These are phyloP conservation scores for Xylariales sp. DNA, from an alignment of 2,329 filamentous ascomycete species.

Conservation along the genomic window DNA sequence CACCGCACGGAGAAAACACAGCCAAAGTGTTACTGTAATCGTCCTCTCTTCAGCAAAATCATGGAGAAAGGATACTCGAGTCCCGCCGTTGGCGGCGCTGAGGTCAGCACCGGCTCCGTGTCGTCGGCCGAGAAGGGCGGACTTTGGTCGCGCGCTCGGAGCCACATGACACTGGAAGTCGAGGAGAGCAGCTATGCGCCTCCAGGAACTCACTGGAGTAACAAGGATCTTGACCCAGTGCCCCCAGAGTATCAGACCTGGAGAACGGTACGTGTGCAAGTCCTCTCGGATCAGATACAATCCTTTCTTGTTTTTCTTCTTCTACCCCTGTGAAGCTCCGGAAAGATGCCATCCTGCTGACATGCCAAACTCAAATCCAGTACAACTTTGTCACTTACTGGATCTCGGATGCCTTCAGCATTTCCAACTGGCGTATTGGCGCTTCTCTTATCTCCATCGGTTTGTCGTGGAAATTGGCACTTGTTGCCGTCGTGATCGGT, in stretches of 20 bases:
- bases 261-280: neutral
- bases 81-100: neutral
- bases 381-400: slow-evolving; percentile 12
- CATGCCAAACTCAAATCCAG: too few species aligned
- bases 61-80: slow-evolving; percentile 1
- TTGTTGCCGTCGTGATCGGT: slow-evolving; percentile 13
- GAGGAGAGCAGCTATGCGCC: slow-evolving; percentile 10
- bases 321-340: too few species aligned
- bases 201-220: slow-evolving; percentile 7
- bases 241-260: slow-evolving; percentile 7
- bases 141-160: slow-evolving; percentile 7
- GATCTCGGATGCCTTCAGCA: slow-evolving; percentile 15
- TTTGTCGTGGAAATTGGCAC: slow-evolving; percentile 13
- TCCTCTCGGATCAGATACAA: too few species aligned
- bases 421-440: slow-evolving; percentile 14
- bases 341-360: too few species aligned
- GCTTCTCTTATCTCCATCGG: slow-evolving; percentile 13
- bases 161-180: slow-evolving; percentile 7
- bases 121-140: slow-evolving; percentile 1
- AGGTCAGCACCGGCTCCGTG: slow-evolving; percentile 7
- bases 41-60: neutral
- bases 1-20: too few species aligned
- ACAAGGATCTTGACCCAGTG: slow-evolving; percentile 8
- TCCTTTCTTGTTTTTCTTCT: too few species aligned
- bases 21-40: too few species aligned